Percentiles rank a stretch among this genome's conserved stretches.
Conservation (phyloP, 2,329 filamentous ascomycete genomes). For the Pyrenophora graminea region DNA sequence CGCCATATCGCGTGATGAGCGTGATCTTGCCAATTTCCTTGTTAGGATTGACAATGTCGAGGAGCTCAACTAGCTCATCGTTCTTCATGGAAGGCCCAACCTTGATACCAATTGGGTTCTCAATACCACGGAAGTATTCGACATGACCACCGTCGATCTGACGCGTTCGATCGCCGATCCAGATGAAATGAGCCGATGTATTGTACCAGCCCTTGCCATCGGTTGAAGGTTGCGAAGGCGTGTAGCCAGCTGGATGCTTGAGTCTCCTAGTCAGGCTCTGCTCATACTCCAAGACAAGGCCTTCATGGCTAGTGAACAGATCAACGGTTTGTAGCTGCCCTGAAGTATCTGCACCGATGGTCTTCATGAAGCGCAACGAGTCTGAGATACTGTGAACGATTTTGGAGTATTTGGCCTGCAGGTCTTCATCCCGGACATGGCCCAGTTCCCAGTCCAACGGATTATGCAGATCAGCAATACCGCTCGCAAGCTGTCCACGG, state of each 20-base stretch:
- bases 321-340: conserved; percentile 89
- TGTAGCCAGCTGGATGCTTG: conserved; percentile 62
- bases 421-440: conserved; percentile 80
- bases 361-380: conserved; percentile 90
- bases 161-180: conserved; percentile 95
- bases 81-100: conserved; percentile 84
- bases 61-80: conserved; percentile 74
- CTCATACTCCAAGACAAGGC: conserved; percentile 91
- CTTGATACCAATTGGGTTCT: conserved; percentile 96
- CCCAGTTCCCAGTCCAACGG: conserved; percentile 94
- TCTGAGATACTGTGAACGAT: conserved; percentile 89
- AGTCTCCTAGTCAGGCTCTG: conserved; percentile 80
- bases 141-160: conserved; percentile 93
- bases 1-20: conserved; percentile 93
- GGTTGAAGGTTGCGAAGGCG: conserved; percentile 27
- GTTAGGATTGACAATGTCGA: conserved; percentile 82
- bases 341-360: conserved; percentile 85
- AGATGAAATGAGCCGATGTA: conserved; percentile 94
- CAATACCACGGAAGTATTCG: conserved; percentile 95
- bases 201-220: conserved; percentile 76
- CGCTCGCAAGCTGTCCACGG: conserved; percentile 78
- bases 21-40: conserved; percentile 91
- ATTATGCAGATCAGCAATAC: conserved; percentile 90
- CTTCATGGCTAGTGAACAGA: conserved; percentile 94
- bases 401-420: conserved; percentile 82